Percentiles rank a stretch among this genome's conserved stretches.
phyloP scores from a whole-genome alignment of 345 rosid genomes.

The Garcia nutans region DNA sequence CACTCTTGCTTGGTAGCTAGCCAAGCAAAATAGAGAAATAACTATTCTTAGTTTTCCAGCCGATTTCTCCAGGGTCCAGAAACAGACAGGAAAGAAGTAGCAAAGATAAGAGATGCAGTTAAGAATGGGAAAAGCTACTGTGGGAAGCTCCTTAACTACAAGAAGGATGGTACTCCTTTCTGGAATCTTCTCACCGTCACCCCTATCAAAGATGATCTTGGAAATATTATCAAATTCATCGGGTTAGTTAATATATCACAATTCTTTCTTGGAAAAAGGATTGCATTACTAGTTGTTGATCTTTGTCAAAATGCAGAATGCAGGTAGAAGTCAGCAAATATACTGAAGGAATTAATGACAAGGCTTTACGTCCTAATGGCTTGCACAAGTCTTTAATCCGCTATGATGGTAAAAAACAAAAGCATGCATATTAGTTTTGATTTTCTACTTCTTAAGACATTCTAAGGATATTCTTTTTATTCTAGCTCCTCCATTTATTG shows the following conservation, averaged over 20 bases:
- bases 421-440: neutral
- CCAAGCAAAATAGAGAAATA: neutral
- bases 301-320: conserved; percentile 55
- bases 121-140: conserved; percentile 71
- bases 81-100: conserved; percentile 73
- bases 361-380: conserved; percentile 84
- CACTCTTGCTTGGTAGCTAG: neutral
- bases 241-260: conserved; percentile 37
- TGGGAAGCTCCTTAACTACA: conserved; percentile 92
- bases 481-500: neutral
- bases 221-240: conserved; percentile 81
- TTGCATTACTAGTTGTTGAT: neutral
- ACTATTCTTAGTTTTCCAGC: conserved; percentile 44
- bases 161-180: conserved; percentile 86
- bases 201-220: conserved; percentile 79
- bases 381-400: conserved; percentile 77
- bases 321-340: conserved; percentile 98
- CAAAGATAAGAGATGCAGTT: conserved; percentile 72
- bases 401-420: conserved; percentile 64
- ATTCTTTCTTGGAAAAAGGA: neutral
- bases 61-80: conserved; percentile 95
- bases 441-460: neutral
- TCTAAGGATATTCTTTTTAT: no score
- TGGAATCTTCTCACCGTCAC: conserved; percentile 97
- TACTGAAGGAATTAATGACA: conserved; percentile 81